Evolutionary conservation across 768 basidiomycete genomes (phyloP), one percentile per base, ranked within the genome.

Genomic region (Rhodosporidiobolus sp.): DNA sequence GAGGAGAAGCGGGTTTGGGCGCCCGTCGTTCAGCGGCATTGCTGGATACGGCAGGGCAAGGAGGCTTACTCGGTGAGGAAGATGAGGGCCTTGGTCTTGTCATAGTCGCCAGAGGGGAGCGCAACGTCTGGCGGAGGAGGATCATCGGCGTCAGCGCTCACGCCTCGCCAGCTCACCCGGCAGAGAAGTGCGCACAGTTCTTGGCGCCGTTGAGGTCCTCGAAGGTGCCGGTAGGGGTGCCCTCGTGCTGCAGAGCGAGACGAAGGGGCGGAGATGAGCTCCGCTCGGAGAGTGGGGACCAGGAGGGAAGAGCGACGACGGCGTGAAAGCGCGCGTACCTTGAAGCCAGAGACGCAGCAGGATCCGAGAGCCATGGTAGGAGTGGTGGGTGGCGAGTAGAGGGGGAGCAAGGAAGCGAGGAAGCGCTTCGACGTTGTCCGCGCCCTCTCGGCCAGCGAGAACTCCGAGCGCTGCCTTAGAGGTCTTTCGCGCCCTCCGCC

Each of bases 11-110:
- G n/a, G 14, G 24, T 19, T 4, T 16, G 22, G 14, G 30, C 16
- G n/a, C n/a, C n/a, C n/a, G n/a, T n/a, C n/a, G n/a, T 50, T 22
- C 26, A n/a, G 38, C 5, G 9, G 4, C 4, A n/a, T n/a, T n/a
- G n/a, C n/a, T n/a, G n/a, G n/a, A n/a, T 11, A 26, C 34, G 30
- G 45, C 24, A 4, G 50, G 52, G 26, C 17, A 34, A 17, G 35
- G 24, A 17, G 10, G 65, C 72, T 59, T 24, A 75, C 77, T 79
- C 88, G 6, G 85, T 67, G 34, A 88, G 78, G 81, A 82, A 86
- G 35, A 89, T 83, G 59, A 88, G 64, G 35, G 84, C 86, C 78
- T 87, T 88, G 74, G 85, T 83, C 79, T 86, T 85, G 64, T 79
- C 74, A n/a, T 75, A 78, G 38, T 77, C 74, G 26, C 72, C 79